Evolutionary conservation across 257 asterid species (phyloP).

Genomic region (Jasminum sambac): DNA sequence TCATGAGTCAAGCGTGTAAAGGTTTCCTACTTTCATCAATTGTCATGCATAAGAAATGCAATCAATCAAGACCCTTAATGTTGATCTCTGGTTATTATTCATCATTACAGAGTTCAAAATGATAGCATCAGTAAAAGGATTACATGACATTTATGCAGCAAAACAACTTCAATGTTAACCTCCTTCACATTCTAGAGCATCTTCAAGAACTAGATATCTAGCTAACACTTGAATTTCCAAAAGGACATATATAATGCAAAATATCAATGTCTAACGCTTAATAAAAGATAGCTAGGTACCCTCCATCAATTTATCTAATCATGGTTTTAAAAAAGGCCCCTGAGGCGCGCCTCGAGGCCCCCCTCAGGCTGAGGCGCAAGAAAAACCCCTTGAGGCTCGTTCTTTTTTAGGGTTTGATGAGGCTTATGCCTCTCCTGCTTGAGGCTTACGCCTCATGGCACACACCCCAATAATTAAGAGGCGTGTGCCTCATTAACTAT

Average conservation of each 20-base stretch:
- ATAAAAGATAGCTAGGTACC: not conserved
- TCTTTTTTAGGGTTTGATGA: no score
- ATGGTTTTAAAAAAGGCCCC: no score
- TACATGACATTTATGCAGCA: not conserved
- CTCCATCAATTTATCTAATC: not conserved
- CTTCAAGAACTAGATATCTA: not conserved
- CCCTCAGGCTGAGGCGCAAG: no score
- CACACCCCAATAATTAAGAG: no score
- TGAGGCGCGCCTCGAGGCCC: no score
- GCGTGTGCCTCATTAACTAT: no score
- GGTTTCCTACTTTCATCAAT: not conserved
- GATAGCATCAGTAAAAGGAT: not conserved
- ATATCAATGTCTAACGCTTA: constrained; percentile 1
- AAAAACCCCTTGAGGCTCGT: no score
- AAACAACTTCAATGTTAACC: not conserved
- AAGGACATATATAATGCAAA: not conserved
- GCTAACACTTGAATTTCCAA: not conserved
- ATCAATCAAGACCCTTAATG: not conserved
- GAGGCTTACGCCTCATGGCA: no score
- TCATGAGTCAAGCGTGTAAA: not conserved
- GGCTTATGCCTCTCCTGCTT: no score
- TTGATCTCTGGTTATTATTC: not conserved
- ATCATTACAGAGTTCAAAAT: not conserved
- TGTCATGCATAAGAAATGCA: not conserved
- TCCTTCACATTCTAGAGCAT: not conserved